These are phyloP conservation scores for Coffea humblotiana DNA, from an alignment of 305 asterid genomes.

Conservation along the genomic window DNA sequence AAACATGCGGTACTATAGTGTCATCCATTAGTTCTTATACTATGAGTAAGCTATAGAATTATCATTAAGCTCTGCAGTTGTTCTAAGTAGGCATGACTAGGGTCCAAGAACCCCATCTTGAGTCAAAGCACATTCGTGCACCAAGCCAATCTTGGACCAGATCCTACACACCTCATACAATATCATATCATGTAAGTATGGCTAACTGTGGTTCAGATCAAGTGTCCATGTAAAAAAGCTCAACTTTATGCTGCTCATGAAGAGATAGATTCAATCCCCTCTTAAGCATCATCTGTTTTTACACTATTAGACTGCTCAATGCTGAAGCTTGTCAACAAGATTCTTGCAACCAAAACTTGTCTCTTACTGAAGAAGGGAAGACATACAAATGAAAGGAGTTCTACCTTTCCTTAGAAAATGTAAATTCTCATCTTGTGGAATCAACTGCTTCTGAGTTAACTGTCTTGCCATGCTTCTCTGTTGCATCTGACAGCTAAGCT, in stretches of 20 bases:
- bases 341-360: too few species aligned
- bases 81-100: not conserved
- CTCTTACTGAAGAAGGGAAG: not conserved
- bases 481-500: not conserved
- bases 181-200: not conserved
- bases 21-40: not conserved
- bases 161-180: not conserved
- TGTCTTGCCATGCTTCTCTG: constrained; percentile 50
- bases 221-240: not conserved
- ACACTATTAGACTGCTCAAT: not conserved
- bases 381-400: constrained; percentile 1
- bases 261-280: not conserved
- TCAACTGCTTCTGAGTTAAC: constrained; percentile 49
- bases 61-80: not conserved
- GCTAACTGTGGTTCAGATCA: too few species aligned
- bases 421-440: constrained; percentile 58
- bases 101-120: not conserved
- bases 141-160: not conserved
- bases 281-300: not conserved
- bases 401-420: constrained; percentile 45
- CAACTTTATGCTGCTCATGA: not conserved
- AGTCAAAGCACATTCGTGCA: not conserved
- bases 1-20: not conserved
- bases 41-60: not conserved
- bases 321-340: too few species aligned